phyloP scores from a whole-genome alignment of 371 early-diverging fungal genomes.

The Mucor velutinosus region DNA sequence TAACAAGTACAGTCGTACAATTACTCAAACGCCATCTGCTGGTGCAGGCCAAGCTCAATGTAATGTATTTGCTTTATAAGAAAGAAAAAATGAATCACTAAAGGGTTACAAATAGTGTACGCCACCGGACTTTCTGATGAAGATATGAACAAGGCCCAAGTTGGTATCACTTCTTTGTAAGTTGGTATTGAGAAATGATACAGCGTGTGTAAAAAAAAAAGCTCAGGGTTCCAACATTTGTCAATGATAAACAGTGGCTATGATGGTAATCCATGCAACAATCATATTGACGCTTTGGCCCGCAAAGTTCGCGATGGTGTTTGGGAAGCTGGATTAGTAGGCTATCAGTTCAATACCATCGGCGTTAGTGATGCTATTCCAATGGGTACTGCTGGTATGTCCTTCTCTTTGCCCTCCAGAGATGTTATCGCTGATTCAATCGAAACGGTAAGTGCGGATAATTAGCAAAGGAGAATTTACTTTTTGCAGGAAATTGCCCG shows the following conservation, averaged over 20 bases:
- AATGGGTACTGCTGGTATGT: slow-evolving; percentile 95
- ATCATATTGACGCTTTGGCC: slow-evolving; percentile 91
- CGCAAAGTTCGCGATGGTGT: slow-evolving; percentile 88
- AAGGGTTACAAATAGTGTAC: slow-evolving; percentile 59
- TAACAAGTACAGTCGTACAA: slow-evolving; percentile 80
- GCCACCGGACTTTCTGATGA: slow-evolving; percentile 86
- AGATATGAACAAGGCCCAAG: slow-evolving; percentile 87
- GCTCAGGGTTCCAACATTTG: neutral
- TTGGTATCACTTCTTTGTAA: slow-evolving; percentile 90
- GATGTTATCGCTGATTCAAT: slow-evolving; percentile 97
- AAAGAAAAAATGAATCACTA: neutral
- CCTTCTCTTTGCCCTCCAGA: slow-evolving; percentile 90
- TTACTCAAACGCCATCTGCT: slow-evolving; percentile 89
- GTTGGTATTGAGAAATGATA: slow-evolving; percentile 13
- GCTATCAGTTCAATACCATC: slow-evolving; percentile 93
- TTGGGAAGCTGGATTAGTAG: slow-evolving; percentile 82
- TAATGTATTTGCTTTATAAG: slow-evolving; percentile 38
- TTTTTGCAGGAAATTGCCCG: slow-evolving; percentile 5
- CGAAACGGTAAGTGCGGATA: slow-evolving; percentile 72
- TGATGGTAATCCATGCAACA: slow-evolving; percentile 90
- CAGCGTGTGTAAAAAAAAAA: neutral
- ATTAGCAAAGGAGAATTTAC: neutral
- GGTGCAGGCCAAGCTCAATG: slow-evolving; percentile 97
- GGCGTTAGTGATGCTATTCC: slow-evolving; percentile 95
- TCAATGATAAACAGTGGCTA: slow-evolving; percentile 25